Conservation (phyloP, 257 asterid species). For the Handroanthus guayacan region DNA sequence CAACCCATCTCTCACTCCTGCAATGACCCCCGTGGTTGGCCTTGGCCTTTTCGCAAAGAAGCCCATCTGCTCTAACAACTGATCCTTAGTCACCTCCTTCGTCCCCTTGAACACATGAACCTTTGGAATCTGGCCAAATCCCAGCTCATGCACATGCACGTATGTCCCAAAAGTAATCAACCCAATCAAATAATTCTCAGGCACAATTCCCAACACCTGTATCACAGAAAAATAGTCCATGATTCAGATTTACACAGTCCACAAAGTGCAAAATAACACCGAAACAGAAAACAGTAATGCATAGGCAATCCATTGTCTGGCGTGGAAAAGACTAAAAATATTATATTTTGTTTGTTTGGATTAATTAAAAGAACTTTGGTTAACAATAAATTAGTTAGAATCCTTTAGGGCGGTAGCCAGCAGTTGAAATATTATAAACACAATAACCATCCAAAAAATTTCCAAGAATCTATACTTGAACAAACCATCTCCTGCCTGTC, state of each 20-base stretch:
- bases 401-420: background rate
- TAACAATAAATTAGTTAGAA: constrained; percentile 15
- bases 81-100: constrained; percentile 88
- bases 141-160: constrained; percentile 95
- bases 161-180: constrained; percentile 89
- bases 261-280: constrained; percentile 19
- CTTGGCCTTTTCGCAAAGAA: constrained; percentile 83
- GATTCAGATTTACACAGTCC: constrained; percentile 10
- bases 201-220: constrained; percentile 89
- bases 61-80: constrained; percentile 94
- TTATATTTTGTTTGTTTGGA: background rate
- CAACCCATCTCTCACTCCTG: constrained; percentile 93
- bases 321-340: constrained; percentile 10
- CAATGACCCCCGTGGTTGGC: constrained; percentile 87
- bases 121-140: constrained; percentile 90
- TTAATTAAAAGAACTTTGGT: constrained; percentile 6
- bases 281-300: constrained; percentile 11
- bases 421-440: background rate
- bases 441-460: constrained; percentile 23
- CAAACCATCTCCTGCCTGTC: constrained; percentile 3
- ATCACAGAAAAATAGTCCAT: constrained; percentile 29
- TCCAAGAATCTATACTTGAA: background rate
- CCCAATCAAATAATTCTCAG: constrained; percentile 95
- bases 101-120: constrained; percentile 96
- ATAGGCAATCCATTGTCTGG: background rate